These are phyloP conservation scores for Komagataella kurtzmanii DNA, from an alignment of 805 yeast species.

Conservation along the genomic window DNA sequence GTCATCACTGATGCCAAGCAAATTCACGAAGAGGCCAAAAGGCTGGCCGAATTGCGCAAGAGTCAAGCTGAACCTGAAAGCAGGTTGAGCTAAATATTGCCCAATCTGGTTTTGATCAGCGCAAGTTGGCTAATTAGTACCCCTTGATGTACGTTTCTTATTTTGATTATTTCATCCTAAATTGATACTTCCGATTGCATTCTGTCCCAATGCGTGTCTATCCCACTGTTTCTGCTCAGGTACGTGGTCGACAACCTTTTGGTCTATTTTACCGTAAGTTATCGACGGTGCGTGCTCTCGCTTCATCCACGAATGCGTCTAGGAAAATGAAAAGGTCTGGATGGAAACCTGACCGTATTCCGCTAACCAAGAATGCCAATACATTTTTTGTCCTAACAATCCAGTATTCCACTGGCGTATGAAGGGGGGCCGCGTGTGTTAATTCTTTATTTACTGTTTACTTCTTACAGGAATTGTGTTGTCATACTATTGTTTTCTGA, in stretches of 20 bases:
- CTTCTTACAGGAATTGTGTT: not conserved
- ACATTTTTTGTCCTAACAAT: not conserved
- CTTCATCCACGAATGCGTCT: not conserved
- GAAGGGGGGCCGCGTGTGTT: not conserved
- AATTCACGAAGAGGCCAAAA: slow-evolving; percentile 62
- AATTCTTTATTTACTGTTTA: not conserved
- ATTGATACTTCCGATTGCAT: not conserved
- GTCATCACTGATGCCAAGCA: slow-evolving; percentile 43
- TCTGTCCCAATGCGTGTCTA: not conserved
- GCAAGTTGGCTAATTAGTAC: not conserved
- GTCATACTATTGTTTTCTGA: not conserved
- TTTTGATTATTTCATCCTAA: not conserved
- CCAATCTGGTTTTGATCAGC: not conserved
- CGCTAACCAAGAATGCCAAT: not conserved
- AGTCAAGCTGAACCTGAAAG: slow-evolving; percentile 13
- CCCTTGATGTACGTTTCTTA: not conserved
- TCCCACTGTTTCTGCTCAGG: not conserved
- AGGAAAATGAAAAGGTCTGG: not conserved
- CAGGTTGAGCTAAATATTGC: not conserved
- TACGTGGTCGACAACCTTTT: not conserved
- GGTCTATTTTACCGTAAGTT: too few relatives aligned
- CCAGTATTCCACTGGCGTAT: not conserved
- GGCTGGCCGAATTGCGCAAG: slow-evolving; percentile 47
- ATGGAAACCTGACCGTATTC: not conserved
- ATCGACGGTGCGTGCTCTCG: too few relatives aligned